Conservation (phyloP, 805 yeast genomes). For the Metschnikowia anglica region DNA sequence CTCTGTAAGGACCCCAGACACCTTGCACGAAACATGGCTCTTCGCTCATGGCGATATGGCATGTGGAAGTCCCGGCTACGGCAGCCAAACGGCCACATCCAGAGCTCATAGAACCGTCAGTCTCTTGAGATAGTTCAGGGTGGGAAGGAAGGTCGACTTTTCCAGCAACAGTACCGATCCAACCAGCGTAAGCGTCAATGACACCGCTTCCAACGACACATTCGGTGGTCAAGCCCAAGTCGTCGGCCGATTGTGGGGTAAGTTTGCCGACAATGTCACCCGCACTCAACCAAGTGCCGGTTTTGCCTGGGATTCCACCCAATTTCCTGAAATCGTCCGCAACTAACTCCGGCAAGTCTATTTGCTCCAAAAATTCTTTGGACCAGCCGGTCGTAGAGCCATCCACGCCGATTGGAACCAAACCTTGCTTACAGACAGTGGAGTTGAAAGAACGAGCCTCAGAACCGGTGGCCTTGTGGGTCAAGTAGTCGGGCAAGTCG, state of each 20-base stretch:
- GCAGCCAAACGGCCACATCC: constrained; percentile 91
- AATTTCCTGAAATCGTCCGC: constrained; percentile 73
- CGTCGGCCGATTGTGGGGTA: constrained; percentile 64
- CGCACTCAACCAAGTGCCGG: constrained; percentile 76
- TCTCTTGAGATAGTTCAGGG: constrained; percentile 47
- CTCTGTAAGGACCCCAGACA: constrained; percentile 98
- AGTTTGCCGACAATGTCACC: constrained; percentile 87
- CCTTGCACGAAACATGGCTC: constrained; percentile 90
- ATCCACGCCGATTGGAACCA: constrained; percentile 89
- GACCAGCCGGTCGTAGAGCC: constrained; percentile 89
- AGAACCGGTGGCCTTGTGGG: constrained; percentile 84
- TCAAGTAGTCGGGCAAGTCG: constrained; percentile 88
- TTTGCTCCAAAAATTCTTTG: constrained; percentile 61
- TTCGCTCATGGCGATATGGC: constrained; percentile 85
- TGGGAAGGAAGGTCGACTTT: constrained; percentile 63
- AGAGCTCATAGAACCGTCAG: constrained; percentile 46
- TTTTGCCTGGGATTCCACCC: constrained; percentile 78
- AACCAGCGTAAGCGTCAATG: constrained; percentile 97
- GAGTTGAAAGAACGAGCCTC: constrained; percentile 90
- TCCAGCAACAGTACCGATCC: constrained; percentile 98
- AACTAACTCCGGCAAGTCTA: constrained; percentile 75
- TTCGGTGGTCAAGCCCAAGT: constrained; percentile 75
- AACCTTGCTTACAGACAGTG: constrained; percentile 93
- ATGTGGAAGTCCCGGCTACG: constrained; percentile 97
- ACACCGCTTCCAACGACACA: constrained; percentile 94